Evolutionary conservation across 208 protist species (phyloP), one percentile per base, ranked within the genome.

Genomic region (Acanthamoeba divionensis): DNA sequence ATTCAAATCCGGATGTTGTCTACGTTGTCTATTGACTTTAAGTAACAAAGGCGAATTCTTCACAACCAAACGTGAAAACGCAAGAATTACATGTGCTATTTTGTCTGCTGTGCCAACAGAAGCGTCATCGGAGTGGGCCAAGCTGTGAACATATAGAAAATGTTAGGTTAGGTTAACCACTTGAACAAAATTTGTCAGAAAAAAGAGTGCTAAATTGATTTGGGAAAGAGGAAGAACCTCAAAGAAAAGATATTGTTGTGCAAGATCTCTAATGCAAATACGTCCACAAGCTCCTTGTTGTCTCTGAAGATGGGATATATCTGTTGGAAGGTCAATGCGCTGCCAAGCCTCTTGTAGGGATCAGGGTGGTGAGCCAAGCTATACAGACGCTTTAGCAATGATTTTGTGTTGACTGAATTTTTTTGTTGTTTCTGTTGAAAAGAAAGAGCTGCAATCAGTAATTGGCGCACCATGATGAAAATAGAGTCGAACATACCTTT

Each of bases 361-460:
- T 83, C 91, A 1, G 94, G 93, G 85, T 97, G 94, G 13, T 44
- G 62, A 3, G 92, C 77, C 24, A 96, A 18, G 26, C 73, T 73
- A 63, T 94, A 95, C 3, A 97, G 26, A 15, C 94, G 79, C 75
- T 94, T 93, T 7, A 96, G 67, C 18, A 96, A 26, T 1, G 82
- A 75, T 15, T 89, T 89, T n/a, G 89, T 86, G 60, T 87, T 83
- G 10, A 91, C 75, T 57, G 52, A 26, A 36, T 36, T 57, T 21
- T 91, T 91, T 41, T 57, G 60, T 48, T 75, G 73, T 65, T 90
- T 83, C 66, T 75, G 52, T 57, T 26, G 67, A 24, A 66, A 54
- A 9, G 47, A 47, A 33, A 45, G 62, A 5, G 31, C 4, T 5
- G 26, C 44, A 80, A 1, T 2, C 5, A 50, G 50, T 36, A 13